Conservation (phyloP, 2,329 filamentous ascomycete species). For the Ascosphaera pollenicola region DNA sequence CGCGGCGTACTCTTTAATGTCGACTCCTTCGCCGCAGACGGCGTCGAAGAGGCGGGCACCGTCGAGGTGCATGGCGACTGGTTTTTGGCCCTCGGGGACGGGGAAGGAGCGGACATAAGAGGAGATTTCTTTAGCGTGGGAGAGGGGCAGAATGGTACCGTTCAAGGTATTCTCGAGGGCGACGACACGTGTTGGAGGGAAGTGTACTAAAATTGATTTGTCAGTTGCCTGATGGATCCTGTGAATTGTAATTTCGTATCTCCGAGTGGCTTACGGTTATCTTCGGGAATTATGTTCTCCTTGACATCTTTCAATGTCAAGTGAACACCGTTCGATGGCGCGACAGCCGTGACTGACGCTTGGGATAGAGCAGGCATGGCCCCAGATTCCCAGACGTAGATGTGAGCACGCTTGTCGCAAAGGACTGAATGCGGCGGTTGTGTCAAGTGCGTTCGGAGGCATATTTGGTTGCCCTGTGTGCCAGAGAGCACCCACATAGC, state of each 20-base stretch:
- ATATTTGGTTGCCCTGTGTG: slow-evolving; percentile 21
- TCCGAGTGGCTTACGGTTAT: slow-evolving; percentile 7
- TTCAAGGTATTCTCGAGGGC: slow-evolving; percentile 12
- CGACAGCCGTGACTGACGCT: slow-evolving; percentile 11
- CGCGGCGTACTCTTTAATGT: slow-evolving; percentile 11
- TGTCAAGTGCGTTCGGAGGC: slow-evolving; percentile 12
- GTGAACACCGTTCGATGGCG: slow-evolving; percentile 13
- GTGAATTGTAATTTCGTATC: too few species aligned
- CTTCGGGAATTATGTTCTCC: slow-evolving; percentile 9
- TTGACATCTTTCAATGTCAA: slow-evolving; percentile 15
- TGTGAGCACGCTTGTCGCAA: slow-evolving; percentile 14
- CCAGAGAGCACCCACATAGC: slow-evolving; percentile 15
- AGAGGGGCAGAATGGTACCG: slow-evolving; percentile 10
- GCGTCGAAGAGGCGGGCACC: slow-evolving; percentile 13
- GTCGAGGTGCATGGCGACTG: slow-evolving; percentile 13
- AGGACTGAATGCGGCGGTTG: slow-evolving; percentile 16
- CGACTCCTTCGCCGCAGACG: slow-evolving; percentile 8
- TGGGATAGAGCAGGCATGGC: slow-evolving; percentile 13
- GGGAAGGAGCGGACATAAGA: slow-evolving; percentile 9
- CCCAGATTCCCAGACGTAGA: slow-evolving; percentile 13
- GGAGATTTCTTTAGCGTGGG: slow-evolving; percentile 11
- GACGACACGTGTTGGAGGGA: slow-evolving; percentile 12
- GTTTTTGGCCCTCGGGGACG: slow-evolving; percentile 8
- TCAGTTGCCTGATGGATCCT: too few species aligned
- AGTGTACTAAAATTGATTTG: slow-evolving; percentile 7